Evolutionary conservation across 73 alveolate species (phyloP), one percentile per base, ranked within the genome.

Genomic region (Symbiodinium pilosum): DNA sequence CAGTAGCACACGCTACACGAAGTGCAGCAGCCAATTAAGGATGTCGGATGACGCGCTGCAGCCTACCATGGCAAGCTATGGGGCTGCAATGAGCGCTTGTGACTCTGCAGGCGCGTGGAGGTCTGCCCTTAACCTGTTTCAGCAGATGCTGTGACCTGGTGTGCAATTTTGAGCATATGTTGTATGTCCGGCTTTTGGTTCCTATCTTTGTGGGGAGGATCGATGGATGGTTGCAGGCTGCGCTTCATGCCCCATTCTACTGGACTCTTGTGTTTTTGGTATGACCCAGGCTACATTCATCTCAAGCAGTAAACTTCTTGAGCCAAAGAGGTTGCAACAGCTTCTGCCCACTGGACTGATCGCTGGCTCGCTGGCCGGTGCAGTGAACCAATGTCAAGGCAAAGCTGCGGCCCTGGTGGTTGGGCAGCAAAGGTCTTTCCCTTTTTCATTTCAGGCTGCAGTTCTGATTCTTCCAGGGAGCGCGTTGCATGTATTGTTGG

Each of bases 21-120:
- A n/a, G n/a, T 47, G 59, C 59, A 9, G 59, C 21, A 14, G 14
- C 38, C 81, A 20, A 5, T 14, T 0, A 40, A 88, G 95, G 95
- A 88, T 88, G 95, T n/a, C 95, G 34, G 75, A 59, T 36, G 24
- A 56, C 36, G 44, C 24, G 21, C 32, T 88, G 73, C 47, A 59
- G 28, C 95, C 95, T 24, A 88, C 87, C 14, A 11, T 88, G 16
- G 73, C 86, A 24, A 28, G 86, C 71, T 88, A 88, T 68, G 95
- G 95, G 44, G 95, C 95, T 4, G 95, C 87, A 14, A 88, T 88
- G 95, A 88, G 95, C 39, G 95, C 95, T 39, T 88, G 95, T 41
- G 95, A 88, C 36, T 81, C 95, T 8, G 95, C 87, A 11, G 95
- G 73, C 3, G 95, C 95, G 20, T 88, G 95, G 95, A 21, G 39